Percentiles rank a stretch among this genome's conserved stretches.
Conservation (phyloP, 306 rosid species). For the Begonia fuchsioides region DNA sequence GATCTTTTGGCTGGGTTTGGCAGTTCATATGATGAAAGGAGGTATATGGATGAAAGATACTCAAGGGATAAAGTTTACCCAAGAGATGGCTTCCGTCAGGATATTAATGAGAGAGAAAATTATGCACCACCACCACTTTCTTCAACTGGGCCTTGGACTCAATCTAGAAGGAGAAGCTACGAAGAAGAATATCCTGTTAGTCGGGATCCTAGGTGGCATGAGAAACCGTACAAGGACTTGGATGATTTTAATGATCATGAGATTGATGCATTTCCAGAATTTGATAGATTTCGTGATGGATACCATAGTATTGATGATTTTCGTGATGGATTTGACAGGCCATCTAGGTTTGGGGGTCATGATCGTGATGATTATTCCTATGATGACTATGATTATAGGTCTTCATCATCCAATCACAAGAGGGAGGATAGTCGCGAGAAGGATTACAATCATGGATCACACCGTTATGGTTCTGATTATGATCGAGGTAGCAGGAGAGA, state of each 20-base stretch:
- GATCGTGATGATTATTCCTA: conserved; percentile 60
- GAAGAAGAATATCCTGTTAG: conserved; percentile 61
- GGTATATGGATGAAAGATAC: conserved; percentile 76
- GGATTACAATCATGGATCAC: conserved; percentile 55
- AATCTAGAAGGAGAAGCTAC: conserved; percentile 68
- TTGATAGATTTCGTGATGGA: conserved; percentile 64
- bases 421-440: conserved; percentile 82
- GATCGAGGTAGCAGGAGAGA: conserved; percentile 73
- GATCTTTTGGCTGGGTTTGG: conserved; percentile 52
- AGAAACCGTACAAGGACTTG: conserved; percentile 54
- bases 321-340: conserved; percentile 59
- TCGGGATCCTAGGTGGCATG: conserved; percentile 67
- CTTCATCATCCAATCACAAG: conserved; percentile 44
- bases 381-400: conserved; percentile 66
- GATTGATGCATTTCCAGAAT: conserved; percentile 41
- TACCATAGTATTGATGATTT: conserved; percentile 42
- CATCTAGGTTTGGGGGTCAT: conserved; percentile 47
- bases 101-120: conserved; percentile 60
- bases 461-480: conserved; percentile 89
- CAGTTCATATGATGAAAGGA: conserved; percentile 67
- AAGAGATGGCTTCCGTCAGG: conserved; percentile 57
- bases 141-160: conserved; percentile 61
- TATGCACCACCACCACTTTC: conserved; percentile 58
- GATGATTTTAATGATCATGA: conserved; percentile 54
- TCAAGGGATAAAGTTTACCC: conserved; percentile 54